These are phyloP conservation scores for Aspergillus sp. DNA, from an alignment of 2,329 filamentous ascomycete species.

Conservation along the genomic window DNA sequence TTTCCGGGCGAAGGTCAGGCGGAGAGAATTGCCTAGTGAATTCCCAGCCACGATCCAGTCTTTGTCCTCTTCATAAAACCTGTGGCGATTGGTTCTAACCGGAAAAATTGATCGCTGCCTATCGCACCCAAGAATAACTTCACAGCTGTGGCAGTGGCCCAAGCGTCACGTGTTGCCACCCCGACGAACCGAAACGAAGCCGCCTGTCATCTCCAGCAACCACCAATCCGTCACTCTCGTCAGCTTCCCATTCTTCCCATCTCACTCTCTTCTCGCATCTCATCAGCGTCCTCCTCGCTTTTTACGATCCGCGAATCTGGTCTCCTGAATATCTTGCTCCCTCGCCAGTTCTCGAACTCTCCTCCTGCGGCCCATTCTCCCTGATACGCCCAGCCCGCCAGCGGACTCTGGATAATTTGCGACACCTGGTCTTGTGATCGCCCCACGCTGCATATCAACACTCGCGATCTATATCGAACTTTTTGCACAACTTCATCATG, in stretches of 20 bases:
- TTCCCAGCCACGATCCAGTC: background rate
- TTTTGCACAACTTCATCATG: slow-evolving; percentile 43
- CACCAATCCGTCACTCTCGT: slow-evolving; percentile 26
- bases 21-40: too few species aligned
- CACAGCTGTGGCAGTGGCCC: slow-evolving; percentile 8
- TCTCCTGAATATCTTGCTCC: background rate
- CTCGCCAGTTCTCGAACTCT: background rate
- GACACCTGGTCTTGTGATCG: slow-evolving; percentile 19
- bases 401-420: slow-evolving; percentile 13
- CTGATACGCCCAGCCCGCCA: slow-evolving; percentile 10
- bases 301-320: background rate
- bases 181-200: slow-evolving; percentile 28
- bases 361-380: slow-evolving; percentile 4
- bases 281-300: slow-evolving; percentile 8
- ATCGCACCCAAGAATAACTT: slow-evolving; percentile 7
- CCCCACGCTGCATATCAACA: slow-evolving; percentile 16
- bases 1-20: background rate
- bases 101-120: slow-evolving; percentile 11
- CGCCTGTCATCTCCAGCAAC: slow-evolving; percentile 24
- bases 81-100: slow-evolving; percentile 1
- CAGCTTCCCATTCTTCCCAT: slow-evolving; percentile 21
- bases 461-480: slow-evolving; percentile 12
- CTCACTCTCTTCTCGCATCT: slow-evolving; percentile 7
- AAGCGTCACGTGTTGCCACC: slow-evolving; percentile 24
- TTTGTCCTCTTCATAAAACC: slow-evolving; percentile 4